Base-by-base conservation (phyloP, 2,329 filamentous ascomycete species). In the Fusarium sulawesiense region DNA sequence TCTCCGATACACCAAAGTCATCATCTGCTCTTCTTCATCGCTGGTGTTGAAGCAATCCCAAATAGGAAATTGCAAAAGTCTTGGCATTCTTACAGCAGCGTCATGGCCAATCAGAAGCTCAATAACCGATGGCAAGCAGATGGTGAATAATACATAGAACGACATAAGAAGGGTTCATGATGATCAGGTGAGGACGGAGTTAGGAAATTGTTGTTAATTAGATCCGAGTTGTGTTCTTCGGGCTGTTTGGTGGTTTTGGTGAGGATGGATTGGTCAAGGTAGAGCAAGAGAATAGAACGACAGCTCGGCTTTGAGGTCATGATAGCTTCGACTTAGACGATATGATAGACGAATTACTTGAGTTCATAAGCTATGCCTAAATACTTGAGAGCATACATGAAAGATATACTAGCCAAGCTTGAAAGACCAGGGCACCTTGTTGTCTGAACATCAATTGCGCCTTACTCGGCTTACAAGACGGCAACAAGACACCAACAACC, bases 21-120 rank as follows among this genome's bases (percentile, higher is more conserved):
- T 32, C 13, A 32, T 16, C 30, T 16, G 10, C 12, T 53, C 27
- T 6, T 29, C 1, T 7, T 30, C n/a, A 7, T 7, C 42, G 6
- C 13, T 56, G 42, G 32, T 56, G 50, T 50, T 53, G 40, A 30
- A 30, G 34, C 14, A 34, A 23, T 41, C 61, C 62, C 34, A 16
- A 70, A 34, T 32, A 70, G 66, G 67, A 70, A 70, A 56, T 59
- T 44, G 49, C 37, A 67, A 66, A 66, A 63, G 56, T 70, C 62
- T 70, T 70, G 67, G 67, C 66, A 59, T 67, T 70, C 10, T 25
- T 13, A 30, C 34, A 48, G 14, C 10, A 12, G 9, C 49, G 45
- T 59, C 49, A 70, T 40, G 41, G 4, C 67, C 67, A 70, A 70
- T 70, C 58, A 68, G 50, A 44, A 32, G 21, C 27, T 25, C 21